Conservation (phyloP, 495 filamentous ascomycete species). For the Clavariopsis aquatica region DNA sequence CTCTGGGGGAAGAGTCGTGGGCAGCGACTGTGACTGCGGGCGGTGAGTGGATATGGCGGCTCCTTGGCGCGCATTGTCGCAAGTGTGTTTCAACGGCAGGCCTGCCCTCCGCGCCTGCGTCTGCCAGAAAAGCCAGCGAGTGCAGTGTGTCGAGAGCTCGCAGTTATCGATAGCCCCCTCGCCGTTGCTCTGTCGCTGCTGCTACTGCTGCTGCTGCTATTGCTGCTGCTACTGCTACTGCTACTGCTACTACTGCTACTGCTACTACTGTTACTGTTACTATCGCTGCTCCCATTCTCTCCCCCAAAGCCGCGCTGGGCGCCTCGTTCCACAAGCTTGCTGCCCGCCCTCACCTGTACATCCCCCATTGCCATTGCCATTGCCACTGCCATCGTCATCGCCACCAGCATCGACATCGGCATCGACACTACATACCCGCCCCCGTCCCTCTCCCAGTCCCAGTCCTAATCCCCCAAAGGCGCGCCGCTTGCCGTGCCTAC, state of each 20-base stretch:
- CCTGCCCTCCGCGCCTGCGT: conserved; percentile 22
- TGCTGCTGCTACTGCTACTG: too few species aligned
- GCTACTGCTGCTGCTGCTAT: too few species aligned
- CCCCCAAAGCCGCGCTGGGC: conserved; percentile 10
- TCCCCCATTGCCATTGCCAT: too few species aligned
- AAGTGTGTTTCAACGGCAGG: conserved; percentile 23
- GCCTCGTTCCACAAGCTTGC: background rate
- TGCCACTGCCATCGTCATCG: too few species aligned
- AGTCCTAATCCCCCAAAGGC: background rate
- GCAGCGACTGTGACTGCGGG: conserved; percentile 1
- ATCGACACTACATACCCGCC: background rate
- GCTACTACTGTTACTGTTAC: too few species aligned
- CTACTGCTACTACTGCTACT: too few species aligned
- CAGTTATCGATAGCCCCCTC: too few species aligned
- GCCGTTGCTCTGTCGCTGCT: too few species aligned
- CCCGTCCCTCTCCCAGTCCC: background rate
- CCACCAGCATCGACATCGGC: too few species aligned
- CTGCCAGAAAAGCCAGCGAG: conserved; percentile 19
- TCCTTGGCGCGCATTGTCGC: conserved; percentile 9
- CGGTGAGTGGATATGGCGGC: conserved; percentile 19
- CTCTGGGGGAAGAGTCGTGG: conserved; percentile 3
- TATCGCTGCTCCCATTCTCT: background rate
- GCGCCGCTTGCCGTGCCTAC: background rate
- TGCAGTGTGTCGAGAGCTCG: background rate
- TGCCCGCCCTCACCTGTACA: background rate